Evolutionary conservation across 768 basidiomycete species (phyloP).

Genomic region (Dentipellis fragilis): DNA sequence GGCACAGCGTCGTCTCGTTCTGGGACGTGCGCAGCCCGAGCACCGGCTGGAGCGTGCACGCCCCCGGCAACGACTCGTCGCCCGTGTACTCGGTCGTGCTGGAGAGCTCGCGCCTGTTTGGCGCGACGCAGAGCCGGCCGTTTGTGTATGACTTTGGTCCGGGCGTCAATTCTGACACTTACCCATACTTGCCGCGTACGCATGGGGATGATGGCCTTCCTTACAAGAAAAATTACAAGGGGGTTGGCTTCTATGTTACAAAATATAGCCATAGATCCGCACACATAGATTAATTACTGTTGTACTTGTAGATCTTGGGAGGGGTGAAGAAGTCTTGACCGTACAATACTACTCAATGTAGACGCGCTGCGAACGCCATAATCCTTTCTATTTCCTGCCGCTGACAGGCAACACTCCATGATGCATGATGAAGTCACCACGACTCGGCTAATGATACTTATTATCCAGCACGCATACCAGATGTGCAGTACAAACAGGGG

Average conservation of each 20-base stretch:
- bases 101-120: conserved; percentile 73
- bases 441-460: background rate
- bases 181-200: conserved; percentile 24
- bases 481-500: background rate
- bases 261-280: conserved; percentile 28
- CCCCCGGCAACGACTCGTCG: conserved; percentile 68
- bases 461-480: conserved; percentile 2
- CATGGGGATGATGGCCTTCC: conserved; percentile 24
- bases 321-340: no score
- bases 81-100: conserved; percentile 69
- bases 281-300: background rate
- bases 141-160: conserved; percentile 79
- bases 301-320: background rate
- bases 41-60: conserved; percentile 68
- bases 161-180: conserved; percentile 45
- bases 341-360: no score
- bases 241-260: conserved; percentile 41
- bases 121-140: conserved; percentile 64
- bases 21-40: conserved; percentile 67
- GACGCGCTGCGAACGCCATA: background rate
- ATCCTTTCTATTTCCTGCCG: no score
- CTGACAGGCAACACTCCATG: background rate
- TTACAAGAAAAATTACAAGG: conserved; percentile 23
- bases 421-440: no score
- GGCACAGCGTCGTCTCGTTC: conserved; percentile 69